A percentile compares a stretch with the other conserved stretches of the same genome.
Evolutionary conservation across 805 yeast species (phyloP).

Genomic region (Candida pseudoglaebosa): DNA sequence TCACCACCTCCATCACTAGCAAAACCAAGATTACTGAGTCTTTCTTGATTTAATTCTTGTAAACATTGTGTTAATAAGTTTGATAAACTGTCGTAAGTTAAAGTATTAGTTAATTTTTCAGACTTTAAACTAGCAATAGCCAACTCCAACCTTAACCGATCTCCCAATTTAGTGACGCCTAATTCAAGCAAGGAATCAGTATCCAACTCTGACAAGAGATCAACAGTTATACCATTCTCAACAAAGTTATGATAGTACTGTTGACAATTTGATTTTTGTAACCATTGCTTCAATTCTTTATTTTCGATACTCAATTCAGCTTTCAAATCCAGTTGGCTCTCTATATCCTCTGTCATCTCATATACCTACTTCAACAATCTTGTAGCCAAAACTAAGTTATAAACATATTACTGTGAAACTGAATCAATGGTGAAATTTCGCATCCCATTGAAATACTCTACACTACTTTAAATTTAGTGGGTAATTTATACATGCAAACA

Average conservation of each 20-base stretch:
- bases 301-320: constrained; percentile 9
- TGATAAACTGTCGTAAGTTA: constrained; percentile 26
- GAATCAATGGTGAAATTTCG: neutral
- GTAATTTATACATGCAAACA: neutral
- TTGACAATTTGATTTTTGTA: constrained; percentile 30
- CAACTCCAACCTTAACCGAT: constrained; percentile 64
- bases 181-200: constrained; percentile 61
- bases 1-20: neutral
- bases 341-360: neutral
- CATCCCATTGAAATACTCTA: neutral
- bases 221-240: constrained; percentile 54
- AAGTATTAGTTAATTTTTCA: constrained; percentile 19
- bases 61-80: constrained; percentile 15
- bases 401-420: constrained; percentile 1
- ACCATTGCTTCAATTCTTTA: constrained; percentile 33
- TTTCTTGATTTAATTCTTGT: constrained; percentile 1
- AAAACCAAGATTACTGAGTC: neutral
- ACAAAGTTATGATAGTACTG: constrained; percentile 30
- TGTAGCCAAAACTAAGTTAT: neutral
- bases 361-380: neutral
- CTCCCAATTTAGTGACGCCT: constrained; percentile 79
- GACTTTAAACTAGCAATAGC: constrained; percentile 48
- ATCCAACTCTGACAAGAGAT: constrained; percentile 59
- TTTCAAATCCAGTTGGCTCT: neutral
- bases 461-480: neutral